Base-by-base conservation (phyloP, 2,329 filamentous ascomycete species). In the Colletotrichum lupini region DNA sequence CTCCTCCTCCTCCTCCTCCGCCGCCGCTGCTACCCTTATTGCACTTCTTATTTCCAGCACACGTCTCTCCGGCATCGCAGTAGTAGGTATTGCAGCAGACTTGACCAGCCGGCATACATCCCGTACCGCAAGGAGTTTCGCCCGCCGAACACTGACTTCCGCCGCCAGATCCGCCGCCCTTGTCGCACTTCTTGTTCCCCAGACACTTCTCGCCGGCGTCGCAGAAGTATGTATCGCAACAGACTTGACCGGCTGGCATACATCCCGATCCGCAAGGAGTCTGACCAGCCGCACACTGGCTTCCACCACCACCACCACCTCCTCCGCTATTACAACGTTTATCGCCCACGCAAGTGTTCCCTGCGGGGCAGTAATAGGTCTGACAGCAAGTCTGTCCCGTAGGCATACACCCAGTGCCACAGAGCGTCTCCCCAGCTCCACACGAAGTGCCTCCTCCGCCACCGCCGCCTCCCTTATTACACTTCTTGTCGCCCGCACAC, bases 51-150 rank as follows among this genome's bases (percentile, higher is more conserved):
- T 57, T 56, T 0, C 32, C 57, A 4, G 26, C 55, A 24, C 77
- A 78, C 3, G 24, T 71, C 55, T 72, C 69, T 8, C 75, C 76
- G 24, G 62, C 24, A 46, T 64, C 62, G 69, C 77, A 78, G 73
- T 76, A 77, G 1, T 66, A 73, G 0, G 74, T 73, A 4, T 71
- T 57, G 32, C 79, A 80, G 72, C 79, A 81, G 49, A 79, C 77
- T 42, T 74, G 72, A 7, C 79, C 79, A 8, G 58, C 26, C 9
- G 79, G 79, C 78, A 81, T 81, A 49, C 79, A 80, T 5, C 77
- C 78, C 7, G 61, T 59, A 5, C 74, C 77, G 5, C 79, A 80
- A 1, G n/a, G 55, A 53, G 78, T 76, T 53, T 79, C 24, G 2
- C 55, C 61, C 2, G 60, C 12, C 3, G 14, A 26, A 32, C 71